A percentile compares a stretch with the other conserved stretches of the same genome.
Evolutionary conservation across 108 stramenopile species (phyloP).

Genomic region (Cyclotella atomus): DNA sequence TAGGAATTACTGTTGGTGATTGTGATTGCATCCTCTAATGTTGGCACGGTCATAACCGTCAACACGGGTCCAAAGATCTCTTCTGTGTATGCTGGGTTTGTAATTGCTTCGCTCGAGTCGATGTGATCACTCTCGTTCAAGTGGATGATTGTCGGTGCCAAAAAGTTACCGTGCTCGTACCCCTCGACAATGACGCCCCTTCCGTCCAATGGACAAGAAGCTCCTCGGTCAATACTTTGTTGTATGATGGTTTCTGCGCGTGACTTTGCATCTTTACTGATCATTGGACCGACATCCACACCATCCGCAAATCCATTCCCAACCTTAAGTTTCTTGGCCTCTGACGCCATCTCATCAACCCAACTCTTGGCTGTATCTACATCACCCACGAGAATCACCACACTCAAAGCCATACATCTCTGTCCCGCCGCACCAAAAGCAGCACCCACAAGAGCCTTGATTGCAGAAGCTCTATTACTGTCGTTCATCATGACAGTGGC

Average conservation of each 20-base stretch:
- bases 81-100: constrained; percentile 82
- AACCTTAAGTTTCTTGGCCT: constrained; percentile 75
- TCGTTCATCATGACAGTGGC: constrained; percentile 88
- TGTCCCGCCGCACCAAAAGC: constrained; percentile 95
- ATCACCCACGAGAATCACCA: constrained; percentile 86
- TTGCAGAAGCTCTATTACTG: constrained; percentile 68
- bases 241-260: constrained; percentile 79
- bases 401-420: constrained; percentile 94
- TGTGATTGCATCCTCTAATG: constrained; percentile 90
- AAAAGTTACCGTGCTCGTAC: constrained; percentile 80
- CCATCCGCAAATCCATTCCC: constrained; percentile 82
- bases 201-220: constrained; percentile 85
- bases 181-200: constrained; percentile 66
- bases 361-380: constrained; percentile 45
- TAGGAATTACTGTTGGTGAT: constrained; percentile 89
- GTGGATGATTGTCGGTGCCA: constrained; percentile 88
- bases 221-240: constrained; percentile 81
- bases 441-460: constrained; percentile 83
- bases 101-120: constrained; percentile 46
- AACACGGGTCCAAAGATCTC: constrained; percentile 98
- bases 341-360: constrained; percentile 60
- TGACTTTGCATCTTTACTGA: constrained; percentile 71
- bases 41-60: constrained; percentile 66
- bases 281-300: constrained; percentile 89
- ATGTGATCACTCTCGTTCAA: constrained; percentile 56